Percentiles rank a stretch among this genome's conserved stretches.
phyloP scores from a whole-genome alignment of 2,329 filamentous ascomycete species.

The Scedosporium minutisporum region DNA sequence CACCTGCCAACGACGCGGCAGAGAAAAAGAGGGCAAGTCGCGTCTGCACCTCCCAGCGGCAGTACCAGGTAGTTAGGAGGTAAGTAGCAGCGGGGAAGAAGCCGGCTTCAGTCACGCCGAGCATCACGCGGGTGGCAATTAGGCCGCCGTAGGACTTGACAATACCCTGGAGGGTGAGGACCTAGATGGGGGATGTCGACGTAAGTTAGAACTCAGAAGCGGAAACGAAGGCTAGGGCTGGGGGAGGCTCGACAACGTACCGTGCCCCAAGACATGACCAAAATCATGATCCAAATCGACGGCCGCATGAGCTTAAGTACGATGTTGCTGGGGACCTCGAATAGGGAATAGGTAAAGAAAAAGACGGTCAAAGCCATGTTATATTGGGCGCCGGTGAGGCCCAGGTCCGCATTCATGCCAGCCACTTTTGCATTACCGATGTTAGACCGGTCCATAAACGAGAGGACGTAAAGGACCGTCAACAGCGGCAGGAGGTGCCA shows the following conservation, averaged over 20 bases:
- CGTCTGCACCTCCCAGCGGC: conserved; percentile 43
- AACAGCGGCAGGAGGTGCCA: conserved; percentile 21
- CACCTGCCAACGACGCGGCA: conserved; percentile 69
- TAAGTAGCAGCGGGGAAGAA: conserved; percentile 20
- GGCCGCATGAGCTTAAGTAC: conserved; percentile 14
- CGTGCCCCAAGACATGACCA: conserved; percentile 21
- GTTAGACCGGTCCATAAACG: conserved; percentile 46
- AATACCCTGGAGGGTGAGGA: conserved; percentile 1
- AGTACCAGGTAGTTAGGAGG: conserved; percentile 51
- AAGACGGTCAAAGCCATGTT: conserved; percentile 44
- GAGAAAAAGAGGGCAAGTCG: conserved; percentile 70
- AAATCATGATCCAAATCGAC: conserved; percentile 8
- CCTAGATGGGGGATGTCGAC: not conserved
- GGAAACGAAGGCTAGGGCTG: conserved; percentile 48
- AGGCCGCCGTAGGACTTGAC: conserved; percentile 1
- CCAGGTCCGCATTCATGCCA: conserved; percentile 22
- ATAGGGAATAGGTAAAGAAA: conserved; percentile 51
- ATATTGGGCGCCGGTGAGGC: conserved; percentile 49
- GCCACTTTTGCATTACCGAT: conserved; percentile 41
- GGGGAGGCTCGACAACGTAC: conserved; percentile 43
- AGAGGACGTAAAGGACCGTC: conserved; percentile 43
- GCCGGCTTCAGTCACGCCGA: conserved; percentile 10
- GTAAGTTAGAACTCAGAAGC: conserved; percentile 34
- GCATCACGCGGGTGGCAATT: conserved; percentile 1
- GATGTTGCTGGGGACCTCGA: conserved; percentile 25